These are phyloP conservation scores for Quercus mongolica DNA, from an alignment of 306 rosid species.

Conservation along the genomic window DNA sequence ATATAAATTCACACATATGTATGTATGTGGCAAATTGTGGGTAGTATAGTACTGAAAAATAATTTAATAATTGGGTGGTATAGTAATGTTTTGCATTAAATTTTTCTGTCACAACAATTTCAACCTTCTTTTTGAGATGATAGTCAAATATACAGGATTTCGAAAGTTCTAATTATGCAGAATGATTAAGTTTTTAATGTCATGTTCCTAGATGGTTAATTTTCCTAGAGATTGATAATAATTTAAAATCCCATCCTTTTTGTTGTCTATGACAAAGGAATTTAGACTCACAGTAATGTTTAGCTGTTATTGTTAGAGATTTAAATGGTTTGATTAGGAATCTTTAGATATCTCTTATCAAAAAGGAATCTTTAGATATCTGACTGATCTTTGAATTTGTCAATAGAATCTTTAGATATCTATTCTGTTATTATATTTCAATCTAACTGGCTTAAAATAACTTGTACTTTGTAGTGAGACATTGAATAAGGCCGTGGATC, in stretches of 20 bases:
- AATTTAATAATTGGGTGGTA: not conserved
- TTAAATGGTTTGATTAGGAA: not conserved
- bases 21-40: not conserved
- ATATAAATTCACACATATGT: not conserved
- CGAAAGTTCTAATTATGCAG: not conserved
- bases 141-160: not conserved
- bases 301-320: not conserved
- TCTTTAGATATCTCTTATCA: not conserved
- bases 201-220: not conserved
- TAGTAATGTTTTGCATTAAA: not conserved
- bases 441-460: not conserved
- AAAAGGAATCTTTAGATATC: not conserved
- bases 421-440: not conserved
- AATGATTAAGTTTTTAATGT: not conserved
- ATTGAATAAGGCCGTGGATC: no score
- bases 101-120: no score
- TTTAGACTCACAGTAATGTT: not conserved
- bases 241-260: not conserved
- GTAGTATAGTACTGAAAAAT: not conserved
- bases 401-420: not conserved
- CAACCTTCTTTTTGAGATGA: not conserved
- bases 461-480: no score
- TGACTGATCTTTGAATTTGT: not conserved
- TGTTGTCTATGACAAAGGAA: not conserved
- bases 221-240: not conserved